Evolutionary conservation across 371 early-diverging fungal species (phyloP), one percentile per base, ranked within the genome.

Genomic region (Lichtheimia ornata): DNA sequence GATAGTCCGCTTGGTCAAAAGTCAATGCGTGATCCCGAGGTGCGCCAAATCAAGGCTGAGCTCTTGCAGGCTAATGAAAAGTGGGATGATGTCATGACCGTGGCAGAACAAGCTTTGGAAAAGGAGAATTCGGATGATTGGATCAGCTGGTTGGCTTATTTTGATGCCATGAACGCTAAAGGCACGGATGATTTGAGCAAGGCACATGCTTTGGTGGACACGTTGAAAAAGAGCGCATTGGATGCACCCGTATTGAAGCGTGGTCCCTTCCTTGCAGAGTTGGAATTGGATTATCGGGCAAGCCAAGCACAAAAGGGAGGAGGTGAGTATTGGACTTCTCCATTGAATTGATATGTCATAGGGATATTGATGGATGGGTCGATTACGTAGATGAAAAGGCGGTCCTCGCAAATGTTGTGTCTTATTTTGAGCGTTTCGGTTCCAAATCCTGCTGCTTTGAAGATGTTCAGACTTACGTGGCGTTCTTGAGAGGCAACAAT

Each of bases 181-280:
- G 25, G 50, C 18, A 58, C 47, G 3, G 63, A 56, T 27, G 51
- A 59, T 14, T 61, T 83, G 18, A 62, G 64, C 1, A 65, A 83
- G 17, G 83, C 82, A 1, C 65, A 71, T n/a, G 58, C 63, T 4
- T 71, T 85, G 18, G 67, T 84, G 1, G 67, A 65, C 5, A 65
- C 67, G 18, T 62, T 76, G 11, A 76, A 76, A 44, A 66, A 71
- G 18, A 24, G 64, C 4, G 75, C 65, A n/a, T 58, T 71, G 4
- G 66, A 76, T 25, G 70, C 71, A 44, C 71, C 79, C n/a, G 63
- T 75, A 11, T 64, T 84, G 41, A 81, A 88, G 56, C 81, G 90
- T 18, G 88, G 87, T 0, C 90, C 94, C 0, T 91, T 86, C 69
- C 73, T 94, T 50, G 93, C 89, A 5, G 87, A 90, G 64, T 66